Evolutionary conservation across 345 rosid species (phyloP).

Genomic region (Eucalyptus urophylla): DNA sequence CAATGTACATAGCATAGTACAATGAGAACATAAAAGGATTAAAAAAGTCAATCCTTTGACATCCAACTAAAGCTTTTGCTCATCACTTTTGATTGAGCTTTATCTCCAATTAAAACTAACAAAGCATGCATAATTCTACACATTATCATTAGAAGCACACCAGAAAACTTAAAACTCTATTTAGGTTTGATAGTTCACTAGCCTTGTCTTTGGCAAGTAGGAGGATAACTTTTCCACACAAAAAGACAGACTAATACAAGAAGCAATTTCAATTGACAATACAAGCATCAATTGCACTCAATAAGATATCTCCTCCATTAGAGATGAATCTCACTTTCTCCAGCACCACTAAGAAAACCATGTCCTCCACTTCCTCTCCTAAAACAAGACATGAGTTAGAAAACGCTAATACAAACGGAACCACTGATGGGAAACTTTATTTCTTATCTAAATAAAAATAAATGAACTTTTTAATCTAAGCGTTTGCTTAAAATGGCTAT

Average conservation of each 20-base stretch:
- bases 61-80: neutral
- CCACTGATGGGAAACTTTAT: neutral
- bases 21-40: neutral
- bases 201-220: neutral
- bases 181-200: neutral
- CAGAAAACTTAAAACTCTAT: neutral
- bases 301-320: conserved; percentile 59
- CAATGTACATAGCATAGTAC: neutral
- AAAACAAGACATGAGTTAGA: conserved; percentile 1
- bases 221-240: neutral
- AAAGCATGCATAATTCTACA: neutral
- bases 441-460: neutral
- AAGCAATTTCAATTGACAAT: neutral
- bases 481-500: neutral
- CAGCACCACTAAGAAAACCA: conserved; percentile 86
- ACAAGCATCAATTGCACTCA: neutral
- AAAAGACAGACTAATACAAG: neutral
- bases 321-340: conserved; percentile 97
- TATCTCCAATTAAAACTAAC: neutral
- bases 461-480: neutral
- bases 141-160: neutral
- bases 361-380: conserved; percentile 90
- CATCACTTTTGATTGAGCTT: neutral
- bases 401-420: neutral
- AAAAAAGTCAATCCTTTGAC: neutral